Percentiles rank a stretch among this genome's conserved stretches.
Evolutionary conservation across 139 green algal genomes (phyloP).

Genomic region (Yamagishiella unicocca): DNA sequence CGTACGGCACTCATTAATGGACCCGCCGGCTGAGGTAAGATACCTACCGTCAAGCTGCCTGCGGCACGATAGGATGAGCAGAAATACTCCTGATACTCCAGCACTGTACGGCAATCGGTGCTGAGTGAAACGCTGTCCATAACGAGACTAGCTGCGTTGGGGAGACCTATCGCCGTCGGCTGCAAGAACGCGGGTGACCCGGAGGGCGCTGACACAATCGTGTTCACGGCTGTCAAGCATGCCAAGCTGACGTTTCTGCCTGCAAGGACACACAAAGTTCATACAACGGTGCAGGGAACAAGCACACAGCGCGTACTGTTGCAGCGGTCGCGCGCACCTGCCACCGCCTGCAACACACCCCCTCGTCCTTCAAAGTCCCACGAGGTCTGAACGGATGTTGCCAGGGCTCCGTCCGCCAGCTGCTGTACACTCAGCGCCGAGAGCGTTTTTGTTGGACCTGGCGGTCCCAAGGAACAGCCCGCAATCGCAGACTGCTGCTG

Average conservation of each 20-base stretch:
- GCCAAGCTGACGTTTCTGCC: not conserved
- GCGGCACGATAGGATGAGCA: not conserved
- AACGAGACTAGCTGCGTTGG: not conserved
- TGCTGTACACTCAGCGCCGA: not conserved
- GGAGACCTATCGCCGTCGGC: not conserved
- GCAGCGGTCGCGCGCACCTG: not conserved
- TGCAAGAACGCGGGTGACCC: slow-evolving; percentile 4
- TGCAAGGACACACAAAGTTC: no score
- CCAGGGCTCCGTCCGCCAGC: not conserved
- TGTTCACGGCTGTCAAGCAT: not conserved
- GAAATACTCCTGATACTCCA: slow-evolving; percentile 16
- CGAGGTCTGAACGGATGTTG: not conserved
- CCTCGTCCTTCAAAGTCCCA: slow-evolving; percentile 19
- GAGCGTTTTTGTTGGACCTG: not conserved
- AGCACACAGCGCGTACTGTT: no score
- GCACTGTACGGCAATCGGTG: slow-evolving; percentile 24
- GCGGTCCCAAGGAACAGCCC: slow-evolving; percentile 1
- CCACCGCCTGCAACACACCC: not conserved
- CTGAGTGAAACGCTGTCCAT: not conserved
- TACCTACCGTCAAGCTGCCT: slow-evolving; percentile 24
- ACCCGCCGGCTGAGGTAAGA: not conserved
- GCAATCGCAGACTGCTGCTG: not conserved
- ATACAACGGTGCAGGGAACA: no score
- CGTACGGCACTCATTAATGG: no score
- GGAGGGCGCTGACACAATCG: not conserved